These are phyloP conservation scores for Calocybe cyanea DNA, from an alignment of 768 basidiomycete species.

Conservation along the genomic window DNA sequence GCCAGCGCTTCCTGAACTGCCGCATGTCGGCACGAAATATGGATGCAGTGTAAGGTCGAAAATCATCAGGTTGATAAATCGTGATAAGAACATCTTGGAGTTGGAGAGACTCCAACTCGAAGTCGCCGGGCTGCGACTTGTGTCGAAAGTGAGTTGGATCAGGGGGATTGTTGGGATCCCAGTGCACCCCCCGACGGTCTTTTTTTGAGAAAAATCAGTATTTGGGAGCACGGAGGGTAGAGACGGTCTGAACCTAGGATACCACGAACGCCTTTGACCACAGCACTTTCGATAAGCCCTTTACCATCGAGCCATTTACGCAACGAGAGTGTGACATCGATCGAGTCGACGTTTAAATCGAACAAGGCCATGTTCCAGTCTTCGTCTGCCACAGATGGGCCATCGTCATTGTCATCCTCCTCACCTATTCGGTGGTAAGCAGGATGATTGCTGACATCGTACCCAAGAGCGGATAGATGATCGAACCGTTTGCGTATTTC, in stretches of 20 bases:
- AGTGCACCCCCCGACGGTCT: constrained; percentile 87
- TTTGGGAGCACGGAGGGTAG: neutral
- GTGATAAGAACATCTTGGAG: constrained; percentile 93
- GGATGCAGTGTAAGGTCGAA: constrained; percentile 87
- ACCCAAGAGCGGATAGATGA: constrained; percentile 61
- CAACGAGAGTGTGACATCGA: constrained; percentile 91
- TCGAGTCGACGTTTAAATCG: constrained; percentile 89
- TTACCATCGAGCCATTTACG: constrained; percentile 95
- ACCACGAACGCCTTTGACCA: constrained; percentile 91
- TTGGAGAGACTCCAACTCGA: constrained; percentile 85
- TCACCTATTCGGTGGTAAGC: constrained; percentile 54
- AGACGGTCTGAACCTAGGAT: constrained; percentile 63
- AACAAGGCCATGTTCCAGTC: constrained; percentile 84
- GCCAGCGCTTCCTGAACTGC: constrained; percentile 85
- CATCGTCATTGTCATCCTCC: constrained; percentile 57
- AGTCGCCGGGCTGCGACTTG: constrained; percentile 72
- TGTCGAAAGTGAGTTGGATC: constrained; percentile 84
- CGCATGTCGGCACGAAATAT: constrained; percentile 92
- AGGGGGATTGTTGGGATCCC: constrained; percentile 79
- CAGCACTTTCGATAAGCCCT: constrained; percentile 87
- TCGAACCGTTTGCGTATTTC: constrained; percentile 25
- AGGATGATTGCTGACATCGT: constrained; percentile 76
- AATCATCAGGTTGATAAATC: constrained; percentile 89
- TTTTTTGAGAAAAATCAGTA: constrained; percentile 6
- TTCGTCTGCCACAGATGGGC: constrained; percentile 29